Evolutionary conservation across 106 monocot species (phyloP), one percentile per base, ranked within the genome.

Genomic region (Ottelia alismoides): DNA sequence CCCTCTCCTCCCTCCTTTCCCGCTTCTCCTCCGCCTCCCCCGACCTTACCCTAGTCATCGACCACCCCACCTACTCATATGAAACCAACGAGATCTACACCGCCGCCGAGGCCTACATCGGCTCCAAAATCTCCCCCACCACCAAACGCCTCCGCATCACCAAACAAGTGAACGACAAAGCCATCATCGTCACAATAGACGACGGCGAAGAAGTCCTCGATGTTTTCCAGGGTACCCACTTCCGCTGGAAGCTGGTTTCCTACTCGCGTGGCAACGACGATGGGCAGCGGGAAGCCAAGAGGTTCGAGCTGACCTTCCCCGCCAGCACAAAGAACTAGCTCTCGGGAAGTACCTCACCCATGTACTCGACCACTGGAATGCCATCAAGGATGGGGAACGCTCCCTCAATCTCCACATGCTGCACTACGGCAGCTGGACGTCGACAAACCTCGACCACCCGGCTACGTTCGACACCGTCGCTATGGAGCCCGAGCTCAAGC

Each of bases 21-120:
- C 51, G 12, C 22, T 1, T 22, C 51, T 51, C 24, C 51, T 51
- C 51, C 18, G 51, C 25, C 51, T 43, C 40, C 6, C 22, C 22
- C 51, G 27, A 46, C 12, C 65, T 57, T n/a, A 35, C 71, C 11
- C 51, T 78, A 14, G 26, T 65, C 16, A 54, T 27, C 26, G 52
- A 60, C 10, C n/a, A 58, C 18, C n/a, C 35, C 31, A 53, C 69
- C 18, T 49, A 40, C 17, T 21, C 22, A 52, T 64, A 28, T 12
- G 75, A 71, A 62, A 26, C 35, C 49, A 87, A 87, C 55, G 78
- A 75, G 0, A 65, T 87, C 22, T 78, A 66, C 70, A 53, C 75
- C 16, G 51, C 53, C 45, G 74, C 70, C 20, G 23, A 51, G 22
- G 62, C 66, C 26, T 87, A 82, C 57, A 62, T 82, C 32, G 43